Conservation (phyloP, 1,139 yeast species). For the Scheffersomyces insectosa region DNA sequence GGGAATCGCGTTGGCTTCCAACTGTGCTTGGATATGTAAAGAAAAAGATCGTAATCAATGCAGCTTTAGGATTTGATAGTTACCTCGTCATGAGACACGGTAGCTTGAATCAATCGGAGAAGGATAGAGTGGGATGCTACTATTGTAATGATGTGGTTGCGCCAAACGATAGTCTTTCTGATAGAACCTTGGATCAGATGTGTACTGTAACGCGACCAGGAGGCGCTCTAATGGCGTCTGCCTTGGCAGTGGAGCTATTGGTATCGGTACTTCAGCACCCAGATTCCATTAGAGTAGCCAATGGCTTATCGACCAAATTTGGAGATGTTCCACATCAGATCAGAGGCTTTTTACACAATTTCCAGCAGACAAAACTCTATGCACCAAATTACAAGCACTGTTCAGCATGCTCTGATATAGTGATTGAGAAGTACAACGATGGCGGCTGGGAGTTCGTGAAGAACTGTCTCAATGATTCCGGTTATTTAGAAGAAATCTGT, state of each 20-base stretch:
- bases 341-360: slow-evolving; percentile 75
- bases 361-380: slow-evolving; percentile 59
- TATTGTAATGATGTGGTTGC: slow-evolving; percentile 96
- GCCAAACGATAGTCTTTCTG: slow-evolving; percentile 81
- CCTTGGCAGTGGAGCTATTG: slow-evolving; percentile 81
- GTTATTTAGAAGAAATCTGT: slow-evolving; percentile 70
- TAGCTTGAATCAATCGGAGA: slow-evolving; percentile 19
- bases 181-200: slow-evolving; percentile 93
- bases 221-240: slow-evolving; percentile 82
- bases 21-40: slow-evolving; percentile 72
- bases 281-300: slow-evolving; percentile 44
- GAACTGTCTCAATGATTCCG: slow-evolving; percentile 63
- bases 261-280: slow-evolving; percentile 76
- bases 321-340: slow-evolving; percentile 88
- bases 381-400: slow-evolving; percentile 77
- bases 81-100: slow-evolving; percentile 95
- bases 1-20: slow-evolving; percentile 97
- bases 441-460: slow-evolving; percentile 82
- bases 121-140: slow-evolving; percentile 75
- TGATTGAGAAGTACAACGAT: slow-evolving; percentile 49
- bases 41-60: slow-evolving; percentile 77
- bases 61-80: slow-evolving; percentile 93
- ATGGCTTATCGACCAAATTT: slow-evolving; percentile 37
- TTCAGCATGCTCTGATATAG: slow-evolving; percentile 76
- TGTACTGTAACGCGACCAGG: slow-evolving; percentile 99